Evolutionary conservation across 2,329 filamentous ascomycete genomes (phyloP), one percentile per base, ranked within the genome.

Genomic region (Fusarium lateritium): DNA sequence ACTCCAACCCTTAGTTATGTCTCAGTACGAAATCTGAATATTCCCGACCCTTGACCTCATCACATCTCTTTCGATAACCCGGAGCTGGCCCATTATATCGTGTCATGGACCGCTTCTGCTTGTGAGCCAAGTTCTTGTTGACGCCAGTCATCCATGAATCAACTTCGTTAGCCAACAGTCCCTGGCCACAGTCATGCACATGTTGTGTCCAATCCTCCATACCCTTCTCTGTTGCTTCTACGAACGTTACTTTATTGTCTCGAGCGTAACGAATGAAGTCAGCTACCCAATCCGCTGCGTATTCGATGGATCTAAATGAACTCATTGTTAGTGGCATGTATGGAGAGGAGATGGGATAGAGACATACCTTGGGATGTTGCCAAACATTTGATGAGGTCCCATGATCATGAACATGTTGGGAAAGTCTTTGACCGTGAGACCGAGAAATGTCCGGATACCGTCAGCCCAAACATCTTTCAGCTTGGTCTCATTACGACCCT

Each of bases 141-240:
- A 87, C 82, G 1, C 85, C 85, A 3, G 84, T 87, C 84, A 86
- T 86, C 85, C 85, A 87, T 2, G 79, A 82, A 62, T 87, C 84
- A 1, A 73, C 70, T 10, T 73, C 70, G 22, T 73, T 73, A 0
- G 79, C 77, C 26, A 87, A 67, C 11, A 83, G 60, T 0, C 84
- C 84, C 36, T 81, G 73, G 0, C 80, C 79, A 52, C 82, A 84
- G 5, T 83, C 77, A 24, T 80, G 73, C 3, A 87, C 85, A 76
- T 86, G 84, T 39, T 83, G 73, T 0, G 82, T 84, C 84, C 84
- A 86, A 14, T 68, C 62, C 6, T 77, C 69, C 52, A 81, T 76
- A 0, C 75, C 80, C 39, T 82, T 76, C 8, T 77, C 67, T 0
- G 79, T 84, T 3, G 83, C 76, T 69, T 83, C 82, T 5, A 79